Conservation (phyloP, 352 stramenopile genomes). For the Pythium phragmitis region DNA sequence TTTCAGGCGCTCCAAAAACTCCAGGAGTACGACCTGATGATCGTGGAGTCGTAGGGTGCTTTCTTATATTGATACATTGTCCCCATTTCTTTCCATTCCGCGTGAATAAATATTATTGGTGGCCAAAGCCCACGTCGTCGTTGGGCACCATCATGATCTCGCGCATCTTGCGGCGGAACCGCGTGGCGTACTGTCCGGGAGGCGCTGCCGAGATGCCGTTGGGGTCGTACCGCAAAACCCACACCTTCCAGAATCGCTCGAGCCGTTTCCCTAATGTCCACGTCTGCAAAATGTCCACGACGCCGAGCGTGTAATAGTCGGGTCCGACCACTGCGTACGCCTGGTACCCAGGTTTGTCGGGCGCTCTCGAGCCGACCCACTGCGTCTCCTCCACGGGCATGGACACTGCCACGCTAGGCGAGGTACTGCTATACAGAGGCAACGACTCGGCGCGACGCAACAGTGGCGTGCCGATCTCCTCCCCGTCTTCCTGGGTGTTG, state of each 20-base stretch:
- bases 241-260: constrained; percentile 85
- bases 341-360: constrained; percentile 70
- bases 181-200: constrained; percentile 66
- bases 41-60: constrained; percentile 47
- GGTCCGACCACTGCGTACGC: constrained; percentile 75
- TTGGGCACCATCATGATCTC: constrained; percentile 83
- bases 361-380: constrained; percentile 61
- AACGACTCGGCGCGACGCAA: constrained; percentile 25
- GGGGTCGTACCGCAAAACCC: constrained; percentile 61
- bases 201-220: constrained; percentile 81
- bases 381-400: constrained; percentile 28
- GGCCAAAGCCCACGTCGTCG: constrained; percentile 47
- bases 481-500: constrained; percentile 43
- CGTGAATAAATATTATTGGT: constrained; percentile 20
- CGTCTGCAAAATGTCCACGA: constrained; percentile 91
- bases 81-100: too few species aligned
- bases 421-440: constrained; percentile 52
- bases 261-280: constrained; percentile 84
- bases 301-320: constrained; percentile 85
- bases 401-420: constrained; percentile 20
- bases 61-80: not conserved
- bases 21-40: constrained; percentile 84
- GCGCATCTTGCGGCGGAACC: constrained; percentile 84
- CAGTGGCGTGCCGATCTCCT: constrained; percentile 50
- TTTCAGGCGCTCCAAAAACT: constrained; percentile 81